Conservation (phyloP, 2,329 filamentous ascomycete genomes). For the Kalaharituber pfeilii region DNA sequence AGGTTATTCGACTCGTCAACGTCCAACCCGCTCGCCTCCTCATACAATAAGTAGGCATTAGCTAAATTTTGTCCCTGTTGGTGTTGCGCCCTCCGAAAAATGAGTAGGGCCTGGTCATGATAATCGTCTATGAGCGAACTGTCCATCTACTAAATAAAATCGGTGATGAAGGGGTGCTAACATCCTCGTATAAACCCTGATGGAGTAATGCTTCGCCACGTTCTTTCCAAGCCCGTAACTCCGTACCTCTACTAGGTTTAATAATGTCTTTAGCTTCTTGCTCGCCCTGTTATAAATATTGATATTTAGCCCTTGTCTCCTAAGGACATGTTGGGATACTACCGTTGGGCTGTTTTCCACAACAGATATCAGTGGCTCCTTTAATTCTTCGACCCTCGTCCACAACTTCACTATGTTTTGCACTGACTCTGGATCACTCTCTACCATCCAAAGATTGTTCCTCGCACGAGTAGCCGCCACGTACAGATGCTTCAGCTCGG, state of each 20-base stretch:
- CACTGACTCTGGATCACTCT: not conserved
- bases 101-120: not conserved
- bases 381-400: not conserved
- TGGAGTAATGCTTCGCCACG: not conserved
- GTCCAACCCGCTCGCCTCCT: not conserved
- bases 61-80: not conserved
- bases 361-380: not conserved
- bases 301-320: too few species aligned
- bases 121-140: too few species aligned
- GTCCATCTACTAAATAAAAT: not conserved
- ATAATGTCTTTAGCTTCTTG: not conserved
- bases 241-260: not conserved
- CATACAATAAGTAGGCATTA: not conserved
- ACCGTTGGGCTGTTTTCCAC: not conserved
- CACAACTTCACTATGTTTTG: not conserved
- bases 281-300: not conserved
- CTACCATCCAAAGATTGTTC: not conserved
- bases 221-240: not conserved
- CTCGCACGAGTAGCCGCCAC: not conserved
- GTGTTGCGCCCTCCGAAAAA: not conserved
- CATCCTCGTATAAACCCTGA: not conserved
- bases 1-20: not conserved
- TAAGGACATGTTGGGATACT: too few species aligned
- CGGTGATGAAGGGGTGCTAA: not conserved
- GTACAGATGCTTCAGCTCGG: not conserved